Evolutionary conservation across 129 eudicot species (phyloP).

Genomic region (Pittosporum tobira): DNA sequence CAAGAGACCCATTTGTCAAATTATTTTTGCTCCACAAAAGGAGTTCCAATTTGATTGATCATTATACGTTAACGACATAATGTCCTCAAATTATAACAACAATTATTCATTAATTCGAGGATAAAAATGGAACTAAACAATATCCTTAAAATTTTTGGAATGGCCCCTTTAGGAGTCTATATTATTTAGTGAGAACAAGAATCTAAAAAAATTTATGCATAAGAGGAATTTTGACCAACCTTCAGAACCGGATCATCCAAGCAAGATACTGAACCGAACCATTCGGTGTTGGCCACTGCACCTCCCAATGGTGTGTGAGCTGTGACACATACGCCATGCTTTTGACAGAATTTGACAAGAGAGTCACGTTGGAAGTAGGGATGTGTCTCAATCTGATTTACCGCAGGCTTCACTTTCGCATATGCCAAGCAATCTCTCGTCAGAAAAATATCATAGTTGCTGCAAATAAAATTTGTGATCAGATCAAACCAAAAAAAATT

Average conservation of each 20-base stretch:
- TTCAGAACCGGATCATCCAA: constrained; percentile 76
- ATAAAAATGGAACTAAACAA: not conserved
- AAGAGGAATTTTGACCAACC: constrained; percentile 25
- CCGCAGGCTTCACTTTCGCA: constrained; percentile 83
- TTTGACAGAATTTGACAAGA: constrained; percentile 86
- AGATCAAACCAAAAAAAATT: constrained; percentile 1
- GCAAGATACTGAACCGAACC: constrained; percentile 86
- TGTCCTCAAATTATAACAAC: too few species aligned
- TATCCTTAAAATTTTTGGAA: not conserved
- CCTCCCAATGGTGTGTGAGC: constrained; percentile 95
- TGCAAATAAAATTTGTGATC: constrained; percentile 30
- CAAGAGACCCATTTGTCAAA: too few species aligned
- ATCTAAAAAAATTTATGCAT: not conserved
- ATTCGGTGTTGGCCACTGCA: constrained; percentile 66
- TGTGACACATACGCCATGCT: constrained; percentile 66
- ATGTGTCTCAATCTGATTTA: constrained; percentile 85
- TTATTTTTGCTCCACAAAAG: too few species aligned
- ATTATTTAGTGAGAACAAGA: not conserved
- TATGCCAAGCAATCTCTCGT: constrained; percentile 85
- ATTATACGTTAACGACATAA: too few species aligned
- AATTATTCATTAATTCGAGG: too few species aligned
- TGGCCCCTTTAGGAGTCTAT: not conserved
- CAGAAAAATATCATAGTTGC: constrained; percentile 83
- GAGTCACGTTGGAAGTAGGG: constrained; percentile 91
- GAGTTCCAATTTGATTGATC: too few species aligned